phyloP scores from a whole-genome alignment of 2,329 filamentous ascomycete species.

The Orbilia oligospora region DNA sequence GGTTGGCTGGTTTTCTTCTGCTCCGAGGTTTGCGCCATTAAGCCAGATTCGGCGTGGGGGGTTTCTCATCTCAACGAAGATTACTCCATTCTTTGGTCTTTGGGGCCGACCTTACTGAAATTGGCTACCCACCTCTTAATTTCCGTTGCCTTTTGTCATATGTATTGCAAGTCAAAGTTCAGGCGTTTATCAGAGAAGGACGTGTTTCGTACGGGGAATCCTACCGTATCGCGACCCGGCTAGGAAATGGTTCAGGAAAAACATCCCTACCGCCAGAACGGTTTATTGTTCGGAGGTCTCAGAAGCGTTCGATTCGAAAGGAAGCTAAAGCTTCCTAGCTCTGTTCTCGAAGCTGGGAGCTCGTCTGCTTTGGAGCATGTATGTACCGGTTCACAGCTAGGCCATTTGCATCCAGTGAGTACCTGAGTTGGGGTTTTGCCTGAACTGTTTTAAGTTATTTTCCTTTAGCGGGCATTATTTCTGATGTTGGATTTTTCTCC shows the following conservation, averaged over 20 bases:
- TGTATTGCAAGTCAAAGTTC: constrained; percentile 16
- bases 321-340: constrained; percentile 29
- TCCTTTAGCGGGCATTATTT: constrained; percentile 37
- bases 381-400: constrained; percentile 7
- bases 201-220: constrained; percentile 55
- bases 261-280: constrained; percentile 27
- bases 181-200: constrained; percentile 6
- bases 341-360: constrained; percentile 43
- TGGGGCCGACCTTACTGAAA: constrained; percentile 40
- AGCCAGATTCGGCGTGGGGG: constrained; percentile 58
- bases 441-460: constrained; percentile 3
- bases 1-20: constrained; percentile 25
- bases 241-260: constrained; percentile 3
- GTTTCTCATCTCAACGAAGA: constrained; percentile 21
- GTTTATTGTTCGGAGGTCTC: constrained; percentile 35
- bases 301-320: constrained; percentile 11
- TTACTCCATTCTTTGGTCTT: constrained; percentile 39
- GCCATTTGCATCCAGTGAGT: constrained; percentile 4
- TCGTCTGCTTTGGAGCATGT: constrained; percentile 20
- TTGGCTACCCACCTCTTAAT: constrained; percentile 43
- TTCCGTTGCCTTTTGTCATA: constrained; percentile 40
- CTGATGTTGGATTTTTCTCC: constrained; percentile 5
- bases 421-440: not conserved
- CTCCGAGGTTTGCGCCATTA: constrained; percentile 60
- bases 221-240: constrained; percentile 29